Evolutionary conservation across 176 grass and related monocot species (phyloP), one percentile per base, ranked within the genome.

Genomic region (Tillandsia leiboldiana): DNA sequence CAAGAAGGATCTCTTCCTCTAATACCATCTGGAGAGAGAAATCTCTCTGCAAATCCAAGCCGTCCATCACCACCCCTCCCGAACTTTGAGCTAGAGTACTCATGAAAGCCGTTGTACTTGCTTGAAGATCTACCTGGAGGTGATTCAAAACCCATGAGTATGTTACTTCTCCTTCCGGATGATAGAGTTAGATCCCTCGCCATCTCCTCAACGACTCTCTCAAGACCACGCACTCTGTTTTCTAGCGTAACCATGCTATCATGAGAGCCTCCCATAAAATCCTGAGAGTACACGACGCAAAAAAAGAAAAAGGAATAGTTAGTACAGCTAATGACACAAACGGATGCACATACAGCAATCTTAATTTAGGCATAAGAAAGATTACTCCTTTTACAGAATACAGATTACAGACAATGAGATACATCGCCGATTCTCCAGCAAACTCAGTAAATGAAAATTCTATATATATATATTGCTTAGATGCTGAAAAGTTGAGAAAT

Each of bases 191-290:
- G 74, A 79, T 93, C 94, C 50, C 78, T 82, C 51, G 89, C 87
- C 89, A 99, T 99, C 65, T 93, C 86, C 72, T 99, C 89, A 12
- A 99, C 89, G 77, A 99, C 81, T 72, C 94, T 84, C 75, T 99
- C 94, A 72, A 99, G 89, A 75, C 89, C 84, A 13, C 87, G 84
- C 15, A 99, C 94, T 80, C 94, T 82, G 71, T 93, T 99, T 66
- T 99, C 94, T 28, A 99, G 75, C 53, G 89, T 99, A 65, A 99
- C 78, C 87, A 99, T 93, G 72, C 84, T 93, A 69, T 99, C 94
- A 84, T 84, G 94, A 49, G 89, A 99, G 42, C 94, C 94, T 47
- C 94, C 94, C 86, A 99, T 99, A 66, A 99, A 99, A 77, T 93
- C 89, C 94, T 99, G 73, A 76, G 85, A 79, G 75, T 81, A 26